Evolutionary conservation across 371 early-diverging fungal species (phyloP).

Genomic region (Apophysomyces ossiformis): DNA sequence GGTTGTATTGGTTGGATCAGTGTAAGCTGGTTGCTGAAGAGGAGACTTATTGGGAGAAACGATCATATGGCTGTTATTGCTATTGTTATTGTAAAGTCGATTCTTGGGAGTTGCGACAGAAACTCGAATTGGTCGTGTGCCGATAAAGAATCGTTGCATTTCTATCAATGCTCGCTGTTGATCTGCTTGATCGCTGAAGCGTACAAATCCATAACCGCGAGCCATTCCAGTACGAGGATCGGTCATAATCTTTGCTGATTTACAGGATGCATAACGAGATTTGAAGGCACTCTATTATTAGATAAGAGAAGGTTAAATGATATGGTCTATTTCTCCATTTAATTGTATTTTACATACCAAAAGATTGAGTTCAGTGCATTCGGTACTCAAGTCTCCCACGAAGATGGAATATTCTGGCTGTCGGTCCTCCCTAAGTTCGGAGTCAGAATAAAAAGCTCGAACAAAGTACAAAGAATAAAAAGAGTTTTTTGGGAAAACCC

Average conservation of each 20-base stretch:
- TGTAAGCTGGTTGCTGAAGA: conserved; percentile 51
- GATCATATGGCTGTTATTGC: conserved; percentile 27
- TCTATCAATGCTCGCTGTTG: conserved; percentile 78
- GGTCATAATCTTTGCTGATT: conserved; percentile 84
- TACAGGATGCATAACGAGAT: conserved; percentile 67
- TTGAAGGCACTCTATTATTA: conserved; percentile 52
- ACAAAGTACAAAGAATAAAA: conserved; percentile 8
- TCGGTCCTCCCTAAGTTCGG: conserved; percentile 50
- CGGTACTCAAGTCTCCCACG: conserved; percentile 85
- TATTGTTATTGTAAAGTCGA: conserved; percentile 20
- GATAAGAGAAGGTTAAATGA: conserved; percentile 9
- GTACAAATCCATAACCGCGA: conserved; percentile 87
- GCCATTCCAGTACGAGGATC: conserved; percentile 78
- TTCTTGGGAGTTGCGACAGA: conserved; percentile 81
- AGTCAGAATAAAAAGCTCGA: background rate
- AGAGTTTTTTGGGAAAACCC: background rate
- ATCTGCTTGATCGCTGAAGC: conserved; percentile 75
- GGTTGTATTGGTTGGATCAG: conserved; percentile 86
- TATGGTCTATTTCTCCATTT: background rate
- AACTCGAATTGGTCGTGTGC: conserved; percentile 85
- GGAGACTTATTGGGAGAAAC: conserved; percentile 44
- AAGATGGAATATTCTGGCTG: conserved; percentile 82
- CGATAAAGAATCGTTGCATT: conserved; percentile 78
- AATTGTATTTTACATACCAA: conserved; percentile 56
- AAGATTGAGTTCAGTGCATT: conserved; percentile 74